Evolutionary conservation across 768 basidiomycete species (phyloP), one percentile per base, ranked within the genome.

Genomic region (Dacryopinax primogenitus): DNA sequence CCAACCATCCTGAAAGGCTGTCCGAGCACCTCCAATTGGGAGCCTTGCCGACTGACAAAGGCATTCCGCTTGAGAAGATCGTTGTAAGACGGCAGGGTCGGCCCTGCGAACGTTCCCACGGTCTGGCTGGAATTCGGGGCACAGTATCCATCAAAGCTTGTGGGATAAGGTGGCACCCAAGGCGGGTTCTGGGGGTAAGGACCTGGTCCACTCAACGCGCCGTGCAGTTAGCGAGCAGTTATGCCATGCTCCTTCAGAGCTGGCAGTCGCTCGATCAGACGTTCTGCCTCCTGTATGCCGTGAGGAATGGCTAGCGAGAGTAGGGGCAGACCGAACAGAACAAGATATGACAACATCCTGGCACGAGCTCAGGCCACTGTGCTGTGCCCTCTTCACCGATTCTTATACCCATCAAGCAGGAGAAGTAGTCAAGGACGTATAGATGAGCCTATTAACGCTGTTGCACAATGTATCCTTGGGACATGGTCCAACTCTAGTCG

Each of bases 1-100:
- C 73, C 73, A 4, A 68, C 63, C 45, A 47, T 47, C 45, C 45
- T 47, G 65, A 65, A 70, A 18, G 37, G 18, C 18, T 67, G 39
- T 1, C 68, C 68, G n/a, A 68, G 66, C 26, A 70, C 66, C 21
- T 39, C 62, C 32, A 70, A 63, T 28, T 66, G 44, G 33, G 35
- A 58, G 9, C 64, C 64, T 7, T 37, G 63, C 18, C 70, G 62
- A 37, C 33, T 63, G 13, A 70, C 67, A 58, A 69, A 70, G 2
- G 67, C 66, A 18, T 64, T 64, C 1, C 68, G 70, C 21, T 26
- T 15, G 47, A 44, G 62, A 64, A 70, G 18, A 33, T 65, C 3
- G 65, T 63, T 0, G 63, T 63, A 0, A 66, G 66, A 30, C 51
- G 65, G 11, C 33, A 63, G n/a, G 66, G 65, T n/a, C 65, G 66